phyloP scores from a whole-genome alignment of 179 eudicot species.

The Drosera spatulata region DNA sequence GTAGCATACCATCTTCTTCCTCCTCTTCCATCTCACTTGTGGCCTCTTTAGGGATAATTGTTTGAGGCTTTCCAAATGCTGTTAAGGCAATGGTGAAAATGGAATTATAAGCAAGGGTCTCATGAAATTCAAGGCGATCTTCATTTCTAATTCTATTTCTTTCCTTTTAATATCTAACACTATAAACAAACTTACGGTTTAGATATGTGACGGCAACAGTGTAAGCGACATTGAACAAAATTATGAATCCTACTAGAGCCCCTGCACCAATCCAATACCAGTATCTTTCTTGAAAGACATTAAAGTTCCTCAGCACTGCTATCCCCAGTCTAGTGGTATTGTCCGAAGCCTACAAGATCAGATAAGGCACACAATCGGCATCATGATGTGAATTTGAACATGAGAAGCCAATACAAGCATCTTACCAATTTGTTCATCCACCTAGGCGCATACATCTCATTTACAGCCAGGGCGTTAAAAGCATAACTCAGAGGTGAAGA shows the following conservation, averaged over 20 bases:
- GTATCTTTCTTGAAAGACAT: conserved; percentile 31
- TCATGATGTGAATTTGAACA: no score
- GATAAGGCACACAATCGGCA: not conserved
- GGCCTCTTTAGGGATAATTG: conserved; percentile 65
- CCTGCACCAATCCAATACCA: conserved; percentile 98
- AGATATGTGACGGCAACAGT: conserved; percentile 76
- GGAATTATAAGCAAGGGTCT: not conserved
- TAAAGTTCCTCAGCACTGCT: conserved; percentile 46
- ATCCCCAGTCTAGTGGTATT: conserved; percentile 43
- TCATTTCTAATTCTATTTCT: no score
- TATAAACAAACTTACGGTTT: conserved; percentile 44
- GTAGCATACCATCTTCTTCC: conserved; percentile 18
- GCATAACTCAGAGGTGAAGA: conserved; percentile 72
- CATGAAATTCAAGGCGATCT: not conserved
- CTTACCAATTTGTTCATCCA: conserved; percentile 86
- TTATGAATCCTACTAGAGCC: conserved; percentile 55
- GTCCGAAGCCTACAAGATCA: conserved; percentile 49
- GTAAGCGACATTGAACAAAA: conserved; percentile 57
- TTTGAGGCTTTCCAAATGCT: conserved; percentile 81
- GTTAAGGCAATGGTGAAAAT: not conserved
- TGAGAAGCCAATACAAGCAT: not conserved
- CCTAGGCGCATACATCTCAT: conserved; percentile 87
- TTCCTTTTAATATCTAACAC: no score
- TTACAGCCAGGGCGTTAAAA: conserved; percentile 74
- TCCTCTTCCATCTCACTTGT: conserved; percentile 37